Conservation (phyloP, 2,329 filamentous ascomycete species). For the Aspergillus awamori region DNA sequence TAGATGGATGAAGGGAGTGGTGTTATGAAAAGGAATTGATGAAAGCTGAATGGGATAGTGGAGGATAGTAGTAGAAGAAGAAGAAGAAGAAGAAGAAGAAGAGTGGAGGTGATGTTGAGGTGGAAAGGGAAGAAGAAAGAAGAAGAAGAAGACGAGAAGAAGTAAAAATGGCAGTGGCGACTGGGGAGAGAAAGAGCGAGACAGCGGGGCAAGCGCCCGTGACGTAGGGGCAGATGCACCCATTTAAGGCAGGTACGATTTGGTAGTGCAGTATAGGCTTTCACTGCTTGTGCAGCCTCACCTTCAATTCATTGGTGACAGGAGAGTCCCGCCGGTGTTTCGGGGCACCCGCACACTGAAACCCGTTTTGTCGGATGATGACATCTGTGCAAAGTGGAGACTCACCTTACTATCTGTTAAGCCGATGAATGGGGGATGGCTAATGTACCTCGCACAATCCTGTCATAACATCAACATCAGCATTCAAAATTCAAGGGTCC, state of each 20-base stretch:
- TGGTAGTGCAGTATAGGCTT: too few relatives aligned
- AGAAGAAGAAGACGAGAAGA: conserved; percentile 15
- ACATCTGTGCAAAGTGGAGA: too few relatives aligned
- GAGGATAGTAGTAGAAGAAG: conserved; percentile 7
- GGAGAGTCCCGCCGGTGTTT: too few relatives aligned
- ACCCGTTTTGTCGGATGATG: conserved; percentile 6
- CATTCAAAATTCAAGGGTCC: too few relatives aligned
- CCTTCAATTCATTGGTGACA: too few relatives aligned
- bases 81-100: conserved; percentile 16
- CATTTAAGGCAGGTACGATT: too few relatives aligned
- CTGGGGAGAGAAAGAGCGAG: background rate
- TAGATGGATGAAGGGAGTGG: background rate
- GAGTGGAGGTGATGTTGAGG: conserved; percentile 13
- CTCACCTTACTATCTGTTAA: too few relatives aligned
- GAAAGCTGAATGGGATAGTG: background rate
- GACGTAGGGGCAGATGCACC: conserved; percentile 22
- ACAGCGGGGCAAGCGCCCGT: conserved; percentile 12
- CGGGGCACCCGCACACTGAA: too few relatives aligned
- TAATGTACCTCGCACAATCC: too few relatives aligned
- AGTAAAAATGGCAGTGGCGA: background rate
- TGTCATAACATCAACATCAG: too few relatives aligned
- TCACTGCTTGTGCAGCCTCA: background rate
- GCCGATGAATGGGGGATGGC: too few relatives aligned
- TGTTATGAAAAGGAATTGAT: background rate
- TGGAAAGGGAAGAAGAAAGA: conserved; percentile 14